Conservation (phyloP, 1,139 yeast genomes). For the Saccharomyces hybrid region DNA sequence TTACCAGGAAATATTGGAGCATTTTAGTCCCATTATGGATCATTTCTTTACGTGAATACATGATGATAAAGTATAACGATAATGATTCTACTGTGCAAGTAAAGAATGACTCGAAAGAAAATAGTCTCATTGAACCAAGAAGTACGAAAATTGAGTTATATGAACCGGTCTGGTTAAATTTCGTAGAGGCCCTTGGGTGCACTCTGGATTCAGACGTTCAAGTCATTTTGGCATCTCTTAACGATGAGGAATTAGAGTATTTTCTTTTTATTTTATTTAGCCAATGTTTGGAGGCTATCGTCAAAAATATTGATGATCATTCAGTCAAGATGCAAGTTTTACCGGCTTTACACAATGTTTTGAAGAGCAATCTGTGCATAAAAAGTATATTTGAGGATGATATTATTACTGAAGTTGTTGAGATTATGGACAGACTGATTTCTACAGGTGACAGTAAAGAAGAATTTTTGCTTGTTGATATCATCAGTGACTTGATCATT, state of each 20-base stretch:
- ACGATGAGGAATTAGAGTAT: slow-evolving; percentile 51
- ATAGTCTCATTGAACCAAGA: slow-evolving; percentile 11
- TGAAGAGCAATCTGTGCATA: slow-evolving; percentile 52
- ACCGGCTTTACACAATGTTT: slow-evolving; percentile 47
- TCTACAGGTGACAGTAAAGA: slow-evolving; percentile 50
- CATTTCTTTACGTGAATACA: slow-evolving; percentile 62
- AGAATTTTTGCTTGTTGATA: slow-evolving; percentile 47
- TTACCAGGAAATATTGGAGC: slow-evolving; percentile 52
- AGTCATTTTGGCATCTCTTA: slow-evolving; percentile 37
- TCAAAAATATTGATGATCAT: slow-evolving; percentile 32
- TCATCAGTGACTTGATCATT: slow-evolving; percentile 43
- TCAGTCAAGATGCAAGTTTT: slow-evolving; percentile 37
- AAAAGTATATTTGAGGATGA: slow-evolving; percentile 56
- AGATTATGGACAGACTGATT: slow-evolving; percentile 65
- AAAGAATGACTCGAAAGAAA: slow-evolving; percentile 26
- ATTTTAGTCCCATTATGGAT: slow-evolving; percentile 75
- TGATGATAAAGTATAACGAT: slow-evolving; percentile 50
- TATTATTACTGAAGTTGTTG: slow-evolving; percentile 68
- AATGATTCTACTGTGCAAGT: slow-evolving; percentile 1
- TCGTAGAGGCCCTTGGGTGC: slow-evolving; percentile 68
- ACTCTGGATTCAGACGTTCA: slow-evolving; percentile 46
- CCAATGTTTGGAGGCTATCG: slow-evolving; percentile 70
- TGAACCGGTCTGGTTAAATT: slow-evolving; percentile 67
- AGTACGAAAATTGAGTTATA: slow-evolving; percentile 45
- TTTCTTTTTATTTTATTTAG: slow-evolving; percentile 79